A percentile compares a stretch with the other conserved stretches of the same genome.
phyloP scores from a whole-genome alignment of 140 eudicot species.

The Anethum foeniculum region DNA sequence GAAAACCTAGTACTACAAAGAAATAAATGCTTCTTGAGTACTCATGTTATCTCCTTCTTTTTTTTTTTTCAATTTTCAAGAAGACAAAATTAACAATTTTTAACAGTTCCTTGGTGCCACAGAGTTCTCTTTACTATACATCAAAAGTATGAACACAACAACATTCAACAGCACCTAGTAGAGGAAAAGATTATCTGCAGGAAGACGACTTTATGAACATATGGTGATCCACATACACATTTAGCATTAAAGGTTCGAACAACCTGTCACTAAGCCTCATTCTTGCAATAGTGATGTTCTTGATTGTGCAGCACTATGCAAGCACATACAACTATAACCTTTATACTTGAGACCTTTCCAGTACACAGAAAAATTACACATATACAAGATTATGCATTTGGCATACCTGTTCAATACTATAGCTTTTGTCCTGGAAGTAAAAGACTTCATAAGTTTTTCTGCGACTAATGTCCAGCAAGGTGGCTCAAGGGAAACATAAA shows the following conservation, averaged over 20 bases:
- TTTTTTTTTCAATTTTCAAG: too few species aligned
- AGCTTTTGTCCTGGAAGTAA: constrained; percentile 71
- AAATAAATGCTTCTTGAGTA: neutral
- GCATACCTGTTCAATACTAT: constrained; percentile 82
- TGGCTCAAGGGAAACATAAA: constrained; percentile 80
- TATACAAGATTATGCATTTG: neutral
- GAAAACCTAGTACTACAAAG: neutral
- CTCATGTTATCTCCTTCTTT: neutral
- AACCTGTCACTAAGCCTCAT: neutral
- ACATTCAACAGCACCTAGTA: neutral
- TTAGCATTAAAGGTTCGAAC: neutral
- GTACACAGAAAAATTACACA: neutral
- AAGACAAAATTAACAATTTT: neutral
- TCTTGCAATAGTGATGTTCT: neutral
- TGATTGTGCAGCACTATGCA: neutral
- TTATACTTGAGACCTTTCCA: neutral
- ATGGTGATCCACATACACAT: neutral
- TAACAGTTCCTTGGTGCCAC: neutral
- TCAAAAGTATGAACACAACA: too few species aligned
- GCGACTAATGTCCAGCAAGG: constrained; percentile 64
- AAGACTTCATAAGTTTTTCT: constrained; percentile 50
- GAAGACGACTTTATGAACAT: neutral
- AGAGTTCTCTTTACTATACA: too few species aligned
- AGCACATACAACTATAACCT: neutral
- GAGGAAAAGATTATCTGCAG: neutral